These are phyloP conservation scores for Botrytis aclada DNA, from an alignment of 2,329 filamentous ascomycete species.

Conservation along the genomic window DNA sequence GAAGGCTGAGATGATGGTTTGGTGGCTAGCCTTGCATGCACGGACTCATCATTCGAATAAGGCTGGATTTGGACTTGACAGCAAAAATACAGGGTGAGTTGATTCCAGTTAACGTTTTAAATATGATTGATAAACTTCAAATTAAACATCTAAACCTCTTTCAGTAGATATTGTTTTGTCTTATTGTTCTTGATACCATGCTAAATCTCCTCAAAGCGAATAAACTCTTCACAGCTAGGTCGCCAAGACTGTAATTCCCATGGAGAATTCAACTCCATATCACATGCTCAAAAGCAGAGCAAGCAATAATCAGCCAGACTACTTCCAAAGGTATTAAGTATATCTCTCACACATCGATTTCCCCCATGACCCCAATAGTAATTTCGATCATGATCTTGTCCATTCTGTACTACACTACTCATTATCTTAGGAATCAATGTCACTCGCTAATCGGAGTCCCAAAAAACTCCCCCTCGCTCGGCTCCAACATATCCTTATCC, in stretches of 20 bases:
- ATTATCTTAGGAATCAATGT: not conserved
- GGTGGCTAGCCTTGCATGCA: slow-evolving; percentile 9
- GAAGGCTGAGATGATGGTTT: slow-evolving; percentile 4
- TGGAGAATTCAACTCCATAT: not conserved
- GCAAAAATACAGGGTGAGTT: not conserved
- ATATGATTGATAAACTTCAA: not conserved
- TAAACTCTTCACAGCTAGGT: not conserved
- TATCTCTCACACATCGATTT: not conserved
- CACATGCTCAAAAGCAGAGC: not conserved
- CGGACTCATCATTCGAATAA: not conserved
- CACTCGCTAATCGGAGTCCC: slow-evolving; percentile 4
- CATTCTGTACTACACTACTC: not conserved
- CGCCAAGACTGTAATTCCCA: not conserved
- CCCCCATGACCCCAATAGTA: not conserved
- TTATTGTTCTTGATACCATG: not conserved
- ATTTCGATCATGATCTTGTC: not conserved
- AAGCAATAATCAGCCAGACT: not conserved
- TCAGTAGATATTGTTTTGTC: too few species aligned
- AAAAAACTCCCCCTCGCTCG: slow-evolving; percentile 8
- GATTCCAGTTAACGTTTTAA: not conserved
- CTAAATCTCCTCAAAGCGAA: not conserved
- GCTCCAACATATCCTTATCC: not conserved
- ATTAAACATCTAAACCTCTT: too few species aligned
- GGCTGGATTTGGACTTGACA: not conserved
- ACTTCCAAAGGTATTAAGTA: not conserved